A percentile compares a stretch with the other conserved stretches of the same genome.
Conservation (phyloP, 2,329 filamentous ascomycete genomes). For the Neofusicoccum cordaticola region DNA sequence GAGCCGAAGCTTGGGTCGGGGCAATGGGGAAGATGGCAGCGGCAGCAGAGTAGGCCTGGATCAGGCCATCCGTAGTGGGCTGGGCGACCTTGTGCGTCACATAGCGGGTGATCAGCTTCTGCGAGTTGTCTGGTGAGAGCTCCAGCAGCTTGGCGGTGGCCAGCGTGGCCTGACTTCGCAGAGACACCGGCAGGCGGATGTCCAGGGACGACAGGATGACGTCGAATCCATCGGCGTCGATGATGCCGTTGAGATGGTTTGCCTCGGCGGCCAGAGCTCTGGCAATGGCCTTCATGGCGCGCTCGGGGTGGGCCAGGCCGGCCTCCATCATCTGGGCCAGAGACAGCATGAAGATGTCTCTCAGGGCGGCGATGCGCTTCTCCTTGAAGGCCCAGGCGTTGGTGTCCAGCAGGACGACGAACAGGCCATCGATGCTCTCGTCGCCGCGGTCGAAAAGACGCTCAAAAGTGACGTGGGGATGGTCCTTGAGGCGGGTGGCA, state of each 20-base stretch:
- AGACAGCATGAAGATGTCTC: slow-evolving; percentile 69
- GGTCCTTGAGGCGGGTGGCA: slow-evolving; percentile 35
- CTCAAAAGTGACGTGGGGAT: slow-evolving; percentile 44
- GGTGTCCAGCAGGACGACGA: slow-evolving; percentile 42
- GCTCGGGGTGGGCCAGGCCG: slow-evolving; percentile 68
- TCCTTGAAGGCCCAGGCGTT: slow-evolving; percentile 41
- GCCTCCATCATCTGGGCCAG: slow-evolving; percentile 89
- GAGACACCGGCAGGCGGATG: slow-evolving; percentile 69
- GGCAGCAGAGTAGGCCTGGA: slow-evolving; percentile 90
- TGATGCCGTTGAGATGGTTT: slow-evolving; percentile 55
- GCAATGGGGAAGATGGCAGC: slow-evolving; percentile 83
- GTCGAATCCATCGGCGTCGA: slow-evolving; percentile 75
- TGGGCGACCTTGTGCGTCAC: slow-evolving; percentile 69
- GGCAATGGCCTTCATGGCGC: slow-evolving; percentile 60
- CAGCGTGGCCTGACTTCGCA: slow-evolving; percentile 78
- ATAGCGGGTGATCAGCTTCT: slow-evolving; percentile 68
- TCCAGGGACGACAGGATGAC: slow-evolving; percentile 85
- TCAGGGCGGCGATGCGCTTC: slow-evolving; percentile 45
- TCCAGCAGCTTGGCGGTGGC: slow-evolving; percentile 82
- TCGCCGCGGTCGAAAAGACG: slow-evolving; percentile 45
- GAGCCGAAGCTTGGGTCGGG: slow-evolving; percentile 67
- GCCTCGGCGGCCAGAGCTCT: slow-evolving; percentile 57
- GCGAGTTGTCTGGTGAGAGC: slow-evolving; percentile 67
- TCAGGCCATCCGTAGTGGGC: slow-evolving; percentile 81
- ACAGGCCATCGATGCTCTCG: slow-evolving; percentile 44